Percentiles rank a stretch among this genome's conserved stretches.
These are phyloP conservation scores for Zymoseptoria ardabiliae DNA, from an alignment of 2,329 filamentous ascomycete genomes.

Conservation along the genomic window DNA sequence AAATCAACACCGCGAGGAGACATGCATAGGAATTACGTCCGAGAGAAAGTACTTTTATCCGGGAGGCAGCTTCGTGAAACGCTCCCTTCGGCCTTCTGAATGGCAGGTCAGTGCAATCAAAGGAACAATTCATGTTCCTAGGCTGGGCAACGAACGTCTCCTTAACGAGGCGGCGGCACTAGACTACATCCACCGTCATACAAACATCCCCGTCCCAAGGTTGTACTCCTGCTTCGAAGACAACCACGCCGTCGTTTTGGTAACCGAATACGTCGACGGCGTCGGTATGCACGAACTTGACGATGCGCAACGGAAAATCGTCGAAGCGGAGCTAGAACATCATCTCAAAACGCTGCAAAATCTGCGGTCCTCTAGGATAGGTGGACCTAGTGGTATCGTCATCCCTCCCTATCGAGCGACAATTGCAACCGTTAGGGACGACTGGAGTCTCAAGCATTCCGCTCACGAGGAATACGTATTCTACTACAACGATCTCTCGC, in stretches of 20 bases:
- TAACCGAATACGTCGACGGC: not conserved
- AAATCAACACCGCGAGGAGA: not conserved
- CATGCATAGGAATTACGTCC: not conserved
- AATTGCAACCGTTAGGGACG: not conserved
- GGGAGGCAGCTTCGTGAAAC: not conserved
- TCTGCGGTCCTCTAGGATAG: slow-evolving; percentile 3
- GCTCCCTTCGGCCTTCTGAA: not conserved
- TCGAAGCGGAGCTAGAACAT: not conserved
- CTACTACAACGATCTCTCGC: slow-evolving; percentile 26
- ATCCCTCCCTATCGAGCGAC: slow-evolving; percentile 10
- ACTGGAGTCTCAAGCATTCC: slow-evolving; percentile 6
- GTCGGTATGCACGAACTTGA: not conserved
- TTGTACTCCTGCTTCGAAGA: slow-evolving; percentile 1
- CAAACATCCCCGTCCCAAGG: not conserved
- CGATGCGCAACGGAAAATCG: not conserved
- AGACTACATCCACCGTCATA: not conserved
- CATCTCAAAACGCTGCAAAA: not conserved
- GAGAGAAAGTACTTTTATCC: not conserved
- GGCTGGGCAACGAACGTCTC: not conserved
- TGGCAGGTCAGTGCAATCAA: not conserved
- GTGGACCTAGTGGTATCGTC: slow-evolving; percentile 13
- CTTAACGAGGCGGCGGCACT: not conserved
- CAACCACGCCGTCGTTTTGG: not conserved
- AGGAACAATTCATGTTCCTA: slow-evolving; percentile 1
- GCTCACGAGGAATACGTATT: slow-evolving; percentile 16